phyloP scores from a whole-genome alignment of 2,329 filamentous ascomycete species.

The Thelonectria olida region DNA sequence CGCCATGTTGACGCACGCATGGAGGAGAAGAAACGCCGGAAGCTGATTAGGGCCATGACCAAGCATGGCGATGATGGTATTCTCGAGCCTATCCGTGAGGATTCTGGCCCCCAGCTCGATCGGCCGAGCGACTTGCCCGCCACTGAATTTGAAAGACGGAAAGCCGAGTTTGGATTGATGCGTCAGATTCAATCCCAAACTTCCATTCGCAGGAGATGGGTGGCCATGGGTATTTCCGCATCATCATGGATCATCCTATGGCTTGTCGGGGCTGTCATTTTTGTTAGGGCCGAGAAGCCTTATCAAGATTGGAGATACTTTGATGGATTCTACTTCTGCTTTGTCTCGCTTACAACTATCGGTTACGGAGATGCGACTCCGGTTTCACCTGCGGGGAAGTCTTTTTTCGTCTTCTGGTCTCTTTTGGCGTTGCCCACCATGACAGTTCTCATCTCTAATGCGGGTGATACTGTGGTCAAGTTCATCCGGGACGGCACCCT shows the following conservation, averaged over 20 bases:
- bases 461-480: slow-evolving; percentile 84
- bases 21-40: slow-evolving; percentile 66
- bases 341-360: slow-evolving; percentile 83
- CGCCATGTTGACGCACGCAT: slow-evolving; percentile 64
- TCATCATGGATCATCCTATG: slow-evolving; percentile 78
- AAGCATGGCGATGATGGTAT: slow-evolving; percentile 57
- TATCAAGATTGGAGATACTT: slow-evolving; percentile 79
- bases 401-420: slow-evolving; percentile 95
- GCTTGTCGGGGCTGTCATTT: slow-evolving; percentile 82
- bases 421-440: slow-evolving; percentile 86
- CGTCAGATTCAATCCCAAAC: slow-evolving; percentile 77
- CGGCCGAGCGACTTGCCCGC: slow-evolving; percentile 25
- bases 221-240: slow-evolving; percentile 73
- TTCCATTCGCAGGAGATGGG: slow-evolving; percentile 75
- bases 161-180: slow-evolving; percentile 82
- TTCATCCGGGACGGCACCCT: slow-evolving; percentile 64
- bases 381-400: slow-evolving; percentile 78
- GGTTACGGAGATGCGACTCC: slow-evolving; percentile 87
- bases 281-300: slow-evolving; percentile 61
- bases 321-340: slow-evolving; percentile 84
- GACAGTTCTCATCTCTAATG: slow-evolving; percentile 85
- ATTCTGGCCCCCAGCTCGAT: slow-evolving; percentile 5
- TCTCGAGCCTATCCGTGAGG: slow-evolving; percentile 57
- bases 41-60: slow-evolving; percentile 55
- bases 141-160: slow-evolving; percentile 67